Conservation (phyloP, 192 early-diverging fungal species). For the Phycomyces blakesleeanus region DNA sequence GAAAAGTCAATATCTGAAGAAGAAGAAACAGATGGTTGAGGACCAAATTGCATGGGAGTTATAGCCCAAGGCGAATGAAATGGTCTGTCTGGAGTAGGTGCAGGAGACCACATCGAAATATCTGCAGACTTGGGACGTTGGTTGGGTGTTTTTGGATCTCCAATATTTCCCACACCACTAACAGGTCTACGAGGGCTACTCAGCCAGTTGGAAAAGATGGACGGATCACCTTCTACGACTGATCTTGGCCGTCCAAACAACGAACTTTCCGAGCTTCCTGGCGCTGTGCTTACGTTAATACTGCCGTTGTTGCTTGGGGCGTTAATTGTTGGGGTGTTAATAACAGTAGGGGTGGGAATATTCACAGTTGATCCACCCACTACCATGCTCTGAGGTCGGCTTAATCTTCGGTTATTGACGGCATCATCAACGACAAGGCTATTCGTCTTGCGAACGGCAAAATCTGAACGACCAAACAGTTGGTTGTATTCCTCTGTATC, state of each 20-base stretch:
- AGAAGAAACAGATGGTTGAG: too few species aligned
- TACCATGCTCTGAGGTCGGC: background rate
- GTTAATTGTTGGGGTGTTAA: too few species aligned
- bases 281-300: background rate
- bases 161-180: slow-evolving; percentile 24
- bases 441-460: background rate
- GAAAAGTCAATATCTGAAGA: too few species aligned
- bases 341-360: too few species aligned
- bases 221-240: background rate
- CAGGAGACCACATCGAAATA: slow-evolving; percentile 22
- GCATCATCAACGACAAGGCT: background rate
- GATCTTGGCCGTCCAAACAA: background rate
- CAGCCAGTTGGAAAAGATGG: background rate
- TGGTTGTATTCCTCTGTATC: slow-evolving; percentile 45
- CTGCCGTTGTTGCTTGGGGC: background rate
- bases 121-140: slow-evolving; percentile 23
- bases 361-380: background rate
- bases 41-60: background rate
- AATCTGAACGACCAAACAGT: slow-evolving; percentile 18
- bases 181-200: background rate
- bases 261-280: background rate
- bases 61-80: background rate
- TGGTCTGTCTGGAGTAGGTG: background rate
- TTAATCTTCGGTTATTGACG: too few species aligned
- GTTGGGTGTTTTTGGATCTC: slow-evolving; percentile 19